Base-by-base conservation (phyloP, 176 grass and related monocot species). In the Saccharum officinarum region DNA sequence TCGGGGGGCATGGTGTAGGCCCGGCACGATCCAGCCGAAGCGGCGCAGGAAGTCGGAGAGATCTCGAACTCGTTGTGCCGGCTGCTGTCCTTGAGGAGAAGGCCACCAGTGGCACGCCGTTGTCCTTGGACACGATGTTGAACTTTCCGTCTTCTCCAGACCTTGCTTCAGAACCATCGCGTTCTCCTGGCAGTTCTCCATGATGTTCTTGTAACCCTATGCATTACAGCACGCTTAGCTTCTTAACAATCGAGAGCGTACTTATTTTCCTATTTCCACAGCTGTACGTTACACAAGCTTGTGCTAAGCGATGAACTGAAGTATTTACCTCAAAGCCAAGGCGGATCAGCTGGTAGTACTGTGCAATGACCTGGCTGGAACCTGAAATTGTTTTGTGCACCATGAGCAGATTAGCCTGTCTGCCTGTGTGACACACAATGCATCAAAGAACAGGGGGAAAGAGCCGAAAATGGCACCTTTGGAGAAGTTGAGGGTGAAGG, bases 401-500 rank as follows among this genome's bases (percentile, higher is more conserved):
- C 40, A 59, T 44, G 38, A 71, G 10, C 72, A 72, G 28, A 42
- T 83, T 59, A 80, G 22, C 34, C 36, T 38, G 17, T 3, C 23
- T 47, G 75, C 6, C 16, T 59, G 54, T n/a, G 7, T 40, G 3
- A 10, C 15, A 7, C 20, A 59, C 54, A 59, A 7, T 17, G 23
- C 17, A 59, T 65, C 8, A 40, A 10, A 39, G 45, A 40, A 61
- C 31, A 72, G 0, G 11, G 55, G 15, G 3, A 71, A 13, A 11
- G 9, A 8, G 5, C 11, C 2, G 54, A 37, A 68, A 59, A 17
- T 2, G 31, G 10, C 2, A 96, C 94, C 95, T 81, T 97, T 97
- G 80, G 95, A 97, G 92, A 97, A 97, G 86, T 97, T 97, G 71
- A 97, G 88, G 49, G 95, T 97, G 88, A 97, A 97, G 28, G 95